Conservation (phyloP, 1,139 yeast genomes). For the Chernovozyma aurita region DNA sequence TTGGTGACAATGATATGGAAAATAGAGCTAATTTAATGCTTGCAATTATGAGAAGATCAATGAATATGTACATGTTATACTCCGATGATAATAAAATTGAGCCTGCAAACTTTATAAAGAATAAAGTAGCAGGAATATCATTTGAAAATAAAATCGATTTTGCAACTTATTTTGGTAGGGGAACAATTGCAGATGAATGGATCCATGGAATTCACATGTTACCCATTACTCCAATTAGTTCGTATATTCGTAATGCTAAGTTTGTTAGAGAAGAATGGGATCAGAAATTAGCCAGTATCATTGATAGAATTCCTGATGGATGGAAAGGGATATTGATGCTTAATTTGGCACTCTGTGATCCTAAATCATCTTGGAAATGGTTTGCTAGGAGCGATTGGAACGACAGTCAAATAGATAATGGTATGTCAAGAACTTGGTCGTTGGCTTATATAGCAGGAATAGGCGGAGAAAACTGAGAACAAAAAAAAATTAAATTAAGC, state of each 20-base stretch:
- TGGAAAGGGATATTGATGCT: conserved; percentile 44
- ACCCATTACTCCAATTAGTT: conserved; percentile 42
- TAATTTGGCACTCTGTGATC: conserved; percentile 35
- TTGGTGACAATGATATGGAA: conserved; percentile 33
- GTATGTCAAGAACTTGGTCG: conserved; percentile 45
- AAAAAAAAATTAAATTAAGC: neutral
- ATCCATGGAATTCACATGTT: conserved; percentile 48
- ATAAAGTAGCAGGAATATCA: conserved; percentile 43
- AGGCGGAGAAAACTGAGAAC: conserved; percentile 16
- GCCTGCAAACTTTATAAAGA: conserved; percentile 33
- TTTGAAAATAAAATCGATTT: conserved; percentile 44
- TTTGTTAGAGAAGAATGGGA: conserved; percentile 45
- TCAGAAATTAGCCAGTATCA: conserved; percentile 25
- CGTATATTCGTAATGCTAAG: conserved; percentile 29
- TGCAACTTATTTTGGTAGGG: conserved; percentile 43
- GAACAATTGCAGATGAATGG: conserved; percentile 41
- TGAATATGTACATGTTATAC: conserved; percentile 43
- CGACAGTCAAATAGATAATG: conserved; percentile 35
- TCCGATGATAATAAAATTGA: conserved; percentile 35
- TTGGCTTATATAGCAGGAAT: conserved; percentile 40
- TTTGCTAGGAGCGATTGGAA: conserved; percentile 38
- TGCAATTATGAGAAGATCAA: conserved; percentile 37
- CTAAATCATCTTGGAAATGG: conserved; percentile 34
- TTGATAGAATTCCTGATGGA: conserved; percentile 39
- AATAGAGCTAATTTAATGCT: conserved; percentile 38